Evolutionary conservation across 2,329 filamentous ascomycete species (phyloP), one percentile per base, ranked within the genome.

Genomic region (Sporothrix schenckii): DNA sequence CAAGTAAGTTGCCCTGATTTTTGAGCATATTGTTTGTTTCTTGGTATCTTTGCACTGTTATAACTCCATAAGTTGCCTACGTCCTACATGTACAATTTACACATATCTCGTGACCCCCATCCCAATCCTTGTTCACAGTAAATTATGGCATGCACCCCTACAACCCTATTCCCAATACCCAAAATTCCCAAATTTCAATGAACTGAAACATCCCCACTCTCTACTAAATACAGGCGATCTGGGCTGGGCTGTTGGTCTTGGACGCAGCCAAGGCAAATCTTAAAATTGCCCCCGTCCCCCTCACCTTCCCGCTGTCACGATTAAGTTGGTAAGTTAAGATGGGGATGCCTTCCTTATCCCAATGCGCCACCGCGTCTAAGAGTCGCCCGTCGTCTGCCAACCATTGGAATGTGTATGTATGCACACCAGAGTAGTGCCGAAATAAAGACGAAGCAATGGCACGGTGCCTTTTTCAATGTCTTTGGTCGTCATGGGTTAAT

Each of bases 371-470:
- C 11, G 4, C 11, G 7, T 3, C 41, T 13, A 44, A 9, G 41
- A 13, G 41, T 14, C 2, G 41, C 14, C 14, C 14, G 41, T 13
- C 11, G 49, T 9, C 49, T n/a, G 58, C 58, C 58, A 61, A 65
- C 7, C 14, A 30, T 21, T 53, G 63, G 63, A 66, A 66, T 52
- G 63, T 9, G 6, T 6, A 5, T 34, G 6, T 34, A 34, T 34
- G 34, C 53, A 50, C 6, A 24, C 24, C 3, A 54, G 34, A 70
- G 56, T 72, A 58, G 16, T 66, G 71, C 69, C 60, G 69, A 70
- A 52, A 72, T 70, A 70, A 47, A 47, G 44, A 72, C 71, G 68
- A 72, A 39, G 65, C 39, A 61, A 54, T 66, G 53, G 27, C 63
- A 65, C 61, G 16, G 44, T 65, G 58, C 21, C 58, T 44, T 41